Conservation (phyloP, 257 asterid genomes). For the Primulina huaijiensis region DNA sequence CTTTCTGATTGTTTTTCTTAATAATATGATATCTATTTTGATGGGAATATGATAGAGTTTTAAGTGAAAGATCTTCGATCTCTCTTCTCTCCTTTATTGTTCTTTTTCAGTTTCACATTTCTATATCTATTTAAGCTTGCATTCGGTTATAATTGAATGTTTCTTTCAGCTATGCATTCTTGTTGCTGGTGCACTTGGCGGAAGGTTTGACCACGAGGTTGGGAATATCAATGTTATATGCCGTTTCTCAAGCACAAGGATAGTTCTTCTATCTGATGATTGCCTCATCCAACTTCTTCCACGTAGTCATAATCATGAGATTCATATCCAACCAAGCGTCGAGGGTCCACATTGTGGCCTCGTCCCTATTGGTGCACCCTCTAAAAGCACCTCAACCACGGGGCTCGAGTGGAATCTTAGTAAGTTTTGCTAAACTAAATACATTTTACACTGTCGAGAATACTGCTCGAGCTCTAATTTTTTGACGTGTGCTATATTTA, state of each 20-base stretch:
- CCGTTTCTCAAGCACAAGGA: slow-evolving; percentile 52
- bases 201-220: slow-evolving; percentile 92
- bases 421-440: slow-evolving; percentile 33
- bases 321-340: slow-evolving; percentile 27
- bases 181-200: slow-evolving; percentile 95
- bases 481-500: not conserved
- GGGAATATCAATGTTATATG: slow-evolving; percentile 81
- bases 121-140: not conserved
- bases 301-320: slow-evolving; percentile 46
- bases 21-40: not conserved
- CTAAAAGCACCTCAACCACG: slow-evolving; percentile 47
- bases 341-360: slow-evolving; percentile 97
- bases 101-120: not conserved
- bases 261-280: slow-evolving; percentile 79
- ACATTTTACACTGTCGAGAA: not conserved
- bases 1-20: not conserved
- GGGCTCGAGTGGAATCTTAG: slow-evolving; percentile 49
- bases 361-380: slow-evolving; percentile 64
- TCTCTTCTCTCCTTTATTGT: too few species aligned
- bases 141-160: slow-evolving; percentile 10
- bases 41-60: not conserved
- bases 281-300: slow-evolving; percentile 91
- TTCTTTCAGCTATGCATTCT: slow-evolving; percentile 69
- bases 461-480: not conserved
- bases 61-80: not conserved